Conservation (phyloP, 139 green algal genomes). For the Parachlorella kessleri region DNA sequence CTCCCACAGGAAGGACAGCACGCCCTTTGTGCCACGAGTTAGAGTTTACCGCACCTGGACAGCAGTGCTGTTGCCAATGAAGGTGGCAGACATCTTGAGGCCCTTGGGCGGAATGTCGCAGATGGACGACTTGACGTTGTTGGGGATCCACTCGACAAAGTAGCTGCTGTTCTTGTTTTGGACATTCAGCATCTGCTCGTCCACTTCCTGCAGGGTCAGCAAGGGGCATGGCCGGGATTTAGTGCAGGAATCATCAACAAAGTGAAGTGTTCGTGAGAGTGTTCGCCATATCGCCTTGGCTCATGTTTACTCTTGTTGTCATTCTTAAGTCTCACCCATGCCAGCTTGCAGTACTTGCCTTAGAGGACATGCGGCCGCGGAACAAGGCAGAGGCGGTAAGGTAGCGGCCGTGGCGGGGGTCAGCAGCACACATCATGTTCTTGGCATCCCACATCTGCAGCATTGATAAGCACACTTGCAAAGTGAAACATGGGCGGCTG, state of each 20-base stretch:
- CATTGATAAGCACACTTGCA: no score
- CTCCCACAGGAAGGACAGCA: no score
- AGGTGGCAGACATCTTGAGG: conserved; percentile 96
- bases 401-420: conserved; percentile 98
- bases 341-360: conserved; percentile 57
- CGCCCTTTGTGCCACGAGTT: no score
- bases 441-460: conserved; percentile 99
- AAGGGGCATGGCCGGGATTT: no score
- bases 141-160: conserved; percentile 99
- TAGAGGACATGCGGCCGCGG: conserved; percentile 97
- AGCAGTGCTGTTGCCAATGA: conserved; percentile 97
- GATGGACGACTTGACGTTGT: conserved; percentile 97
- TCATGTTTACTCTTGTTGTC: no score
- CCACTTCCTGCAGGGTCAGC: conserved; percentile 79
- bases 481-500: no score
- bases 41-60: no score
- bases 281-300: no score
- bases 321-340: conserved; percentile 10
- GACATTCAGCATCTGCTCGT: conserved; percentile 96
- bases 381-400: conserved; percentile 97
- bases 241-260: no score
- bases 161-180: conserved; percentile 68
- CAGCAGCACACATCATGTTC: conserved; percentile 99
- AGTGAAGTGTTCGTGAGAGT: no score
- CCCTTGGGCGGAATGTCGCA: conserved; percentile 97